A percentile compares a stretch with the other conserved stretches of the same genome.
Evolutionary conservation across 2,329 filamentous ascomycete genomes (phyloP).

Genomic region (Drechslerella dactyloides): DNA sequence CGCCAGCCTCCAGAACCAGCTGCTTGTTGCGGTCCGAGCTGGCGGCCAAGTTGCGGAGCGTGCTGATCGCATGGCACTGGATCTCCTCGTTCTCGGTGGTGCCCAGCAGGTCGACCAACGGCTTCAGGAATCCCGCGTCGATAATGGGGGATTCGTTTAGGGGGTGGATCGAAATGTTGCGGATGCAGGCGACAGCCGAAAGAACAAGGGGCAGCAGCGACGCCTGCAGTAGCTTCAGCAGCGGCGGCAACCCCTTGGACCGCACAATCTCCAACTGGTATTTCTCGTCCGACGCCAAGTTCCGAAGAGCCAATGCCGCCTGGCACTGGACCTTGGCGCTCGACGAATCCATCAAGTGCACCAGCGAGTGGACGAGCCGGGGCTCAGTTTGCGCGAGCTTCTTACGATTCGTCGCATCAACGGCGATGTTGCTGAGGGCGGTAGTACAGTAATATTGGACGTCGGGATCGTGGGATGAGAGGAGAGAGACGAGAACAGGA

Average conservation of each 20-base stretch:
- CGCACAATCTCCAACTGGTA: slow-evolving; percentile 98
- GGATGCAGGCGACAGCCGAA: slow-evolving; percentile 95
- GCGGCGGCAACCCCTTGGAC: slow-evolving; percentile 79
- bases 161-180: slow-evolving; percentile 98
- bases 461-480: slow-evolving; percentile 91
- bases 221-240: slow-evolving; percentile 88
- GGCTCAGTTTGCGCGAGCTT: slow-evolving; percentile 89
- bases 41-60: slow-evolving; percentile 89
- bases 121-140: slow-evolving; percentile 92
- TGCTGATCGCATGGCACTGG: slow-evolving; percentile 97
- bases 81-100: slow-evolving; percentile 98
- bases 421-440: slow-evolving; percentile 96
- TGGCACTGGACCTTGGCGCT: slow-evolving; percentile 98
- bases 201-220: slow-evolving; percentile 95
- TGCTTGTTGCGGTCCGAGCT: slow-evolving; percentile 98
- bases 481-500: slow-evolving; percentile 90
- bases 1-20: slow-evolving; percentile 92
- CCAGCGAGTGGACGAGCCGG: slow-evolving; percentile 88
- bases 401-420: slow-evolving; percentile 87
- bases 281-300: slow-evolving; percentile 96
- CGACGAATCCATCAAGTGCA: slow-evolving; percentile 95
- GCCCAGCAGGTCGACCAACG: slow-evolving; percentile 88
- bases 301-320: slow-evolving; percentile 89
- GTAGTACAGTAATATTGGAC: slow-evolving; percentile 99
- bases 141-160: slow-evolving; percentile 98